Percentiles rank a stretch among this genome's conserved stretches.
Evolutionary conservation across 805 yeast species (phyloP).

Genomic region (Wickerhamiella spandovensis): DNA sequence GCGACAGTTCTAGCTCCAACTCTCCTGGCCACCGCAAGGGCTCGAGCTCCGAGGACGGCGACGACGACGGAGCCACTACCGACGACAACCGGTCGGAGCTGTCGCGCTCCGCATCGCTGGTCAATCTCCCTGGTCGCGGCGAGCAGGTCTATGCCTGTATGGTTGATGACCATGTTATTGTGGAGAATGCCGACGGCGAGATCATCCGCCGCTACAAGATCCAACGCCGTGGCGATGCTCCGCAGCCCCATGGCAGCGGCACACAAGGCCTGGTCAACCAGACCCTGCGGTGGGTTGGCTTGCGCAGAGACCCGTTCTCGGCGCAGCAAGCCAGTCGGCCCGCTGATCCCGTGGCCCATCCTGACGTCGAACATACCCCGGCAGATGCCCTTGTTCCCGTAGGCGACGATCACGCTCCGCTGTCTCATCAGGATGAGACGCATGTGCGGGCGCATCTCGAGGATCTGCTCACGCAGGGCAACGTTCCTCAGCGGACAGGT

Average conservation of each 20-base stretch:
- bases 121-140: slow-evolving; percentile 3
- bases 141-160: slow-evolving; percentile 45
- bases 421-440: slow-evolving; percentile 17
- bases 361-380: slow-evolving; percentile 18
- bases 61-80: not conserved
- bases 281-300: slow-evolving; percentile 1
- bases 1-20: not conserved
- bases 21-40: not conserved
- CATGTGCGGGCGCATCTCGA: slow-evolving; percentile 11
- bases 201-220: slow-evolving; percentile 70
- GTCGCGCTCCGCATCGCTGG: slow-evolving; percentile 10
- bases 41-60: not conserved
- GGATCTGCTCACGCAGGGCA: slow-evolving; percentile 8
- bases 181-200: slow-evolving; percentile 89
- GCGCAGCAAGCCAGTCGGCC: slow-evolving; percentile 7
- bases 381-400: slow-evolving; percentile 18
- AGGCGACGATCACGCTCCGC: slow-evolving; percentile 6
- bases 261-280: slow-evolving; percentile 4
- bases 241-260: slow-evolving; percentile 23
- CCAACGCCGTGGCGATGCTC: slow-evolving; percentile 35
- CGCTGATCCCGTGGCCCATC: slow-evolving; percentile 16
- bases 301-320: not conserved
- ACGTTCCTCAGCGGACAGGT: slow-evolving; percentile 5
- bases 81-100: not conserved
- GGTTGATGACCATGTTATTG: slow-evolving; percentile 60